Conservation (phyloP, 768 basidiomycete genomes). For the Tricholoma flavovirens region DNA sequence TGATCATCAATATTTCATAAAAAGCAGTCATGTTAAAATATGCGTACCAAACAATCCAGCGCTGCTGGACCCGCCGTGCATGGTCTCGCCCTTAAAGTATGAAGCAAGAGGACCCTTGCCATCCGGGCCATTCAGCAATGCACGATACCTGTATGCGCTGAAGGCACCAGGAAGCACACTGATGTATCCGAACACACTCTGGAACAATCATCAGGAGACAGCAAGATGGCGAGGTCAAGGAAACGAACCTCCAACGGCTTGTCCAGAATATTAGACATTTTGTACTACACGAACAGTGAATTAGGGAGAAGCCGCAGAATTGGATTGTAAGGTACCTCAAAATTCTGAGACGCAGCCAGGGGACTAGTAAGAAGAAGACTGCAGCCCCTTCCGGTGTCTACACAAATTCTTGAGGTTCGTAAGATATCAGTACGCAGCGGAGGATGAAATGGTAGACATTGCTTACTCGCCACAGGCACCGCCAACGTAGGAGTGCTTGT, state of each 20-base stretch:
- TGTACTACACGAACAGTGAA: slow-evolving; percentile 49
- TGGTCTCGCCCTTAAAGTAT: slow-evolving; percentile 90
- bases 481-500: slow-evolving; percentile 79
- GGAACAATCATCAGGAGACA: slow-evolving; percentile 2
- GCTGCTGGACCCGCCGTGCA: slow-evolving; percentile 58
- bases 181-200: slow-evolving; percentile 84
- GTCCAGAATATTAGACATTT: slow-evolving; percentile 94
- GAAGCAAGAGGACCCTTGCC: slow-evolving; percentile 87
- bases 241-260: slow-evolving; percentile 81
- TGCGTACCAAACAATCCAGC: slow-evolving; percentile 66
- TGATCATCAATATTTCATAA: not conserved
- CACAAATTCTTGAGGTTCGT: slow-evolving; percentile 57
- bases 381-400: slow-evolving; percentile 73
- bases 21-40: not conserved
- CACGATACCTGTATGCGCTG: slow-evolving; percentile 87
- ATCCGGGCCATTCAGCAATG: slow-evolving; percentile 78
- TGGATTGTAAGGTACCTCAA: slow-evolving; percentile 47
- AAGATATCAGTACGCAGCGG: not conserved
- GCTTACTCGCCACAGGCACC: slow-evolving; percentile 92
- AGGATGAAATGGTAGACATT: not conserved
- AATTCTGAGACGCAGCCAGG: slow-evolving; percentile 91
- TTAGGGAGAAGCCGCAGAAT: not conserved
- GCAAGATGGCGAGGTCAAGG: not conserved
- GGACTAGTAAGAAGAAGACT: slow-evolving; percentile 67
- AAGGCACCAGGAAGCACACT: slow-evolving; percentile 90